Evolutionary conservation across 2,329 filamentous ascomycete species (phyloP), one percentile per base, ranked within the genome.

Genomic region (Immersiporthe knoxdaviesiana): DNA sequence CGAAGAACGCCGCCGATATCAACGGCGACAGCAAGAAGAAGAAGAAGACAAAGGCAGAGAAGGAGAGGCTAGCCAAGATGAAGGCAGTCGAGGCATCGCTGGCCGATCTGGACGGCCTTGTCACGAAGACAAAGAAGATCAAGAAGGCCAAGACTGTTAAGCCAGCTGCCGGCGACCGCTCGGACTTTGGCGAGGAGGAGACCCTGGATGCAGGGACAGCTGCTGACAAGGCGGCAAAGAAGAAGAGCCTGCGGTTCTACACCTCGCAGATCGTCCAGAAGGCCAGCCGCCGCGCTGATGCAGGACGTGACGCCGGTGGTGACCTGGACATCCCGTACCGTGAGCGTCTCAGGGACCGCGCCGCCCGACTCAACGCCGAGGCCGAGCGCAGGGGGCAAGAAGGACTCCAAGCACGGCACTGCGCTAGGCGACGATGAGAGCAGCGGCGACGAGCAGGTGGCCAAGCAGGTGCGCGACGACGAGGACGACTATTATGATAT

Each of bases 241-340:
- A 96, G 85, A 97, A 97, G 84, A 93, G 89, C 72, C 87, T 99
- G 69, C 92, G 94, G 72, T 99, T 99, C 85, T 99, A 99, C 86
- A 98, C 97, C 2, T 97, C 94, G 3, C 96, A 99, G 78, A 96
- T 99, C 73, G 91, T 92, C 37, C 95, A 98, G 79, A 98, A 97
- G 81, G 90, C 93, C 68, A 97, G 93, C 82, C 94, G 93, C 78
- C 92, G 92, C 67, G 88, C 90, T 7, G 88, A 85, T 41, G 91
- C 91, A 52, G 91, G 91, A 56, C 88, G 90, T 71, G 90, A 92
- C 69, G 88, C 90, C 1, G 92, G 92, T 73, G 93, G 93, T 74
- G 93, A 97, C 77, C 85, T 87, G 74, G 93, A 97, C 79, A 87
- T 97, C 65, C 96, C 96, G 2, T 91, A 97, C 79, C 89, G 94